Conservation (phyloP, 2,329 filamentous ascomycete genomes). For the Phyllosticta citriasiana region DNA sequence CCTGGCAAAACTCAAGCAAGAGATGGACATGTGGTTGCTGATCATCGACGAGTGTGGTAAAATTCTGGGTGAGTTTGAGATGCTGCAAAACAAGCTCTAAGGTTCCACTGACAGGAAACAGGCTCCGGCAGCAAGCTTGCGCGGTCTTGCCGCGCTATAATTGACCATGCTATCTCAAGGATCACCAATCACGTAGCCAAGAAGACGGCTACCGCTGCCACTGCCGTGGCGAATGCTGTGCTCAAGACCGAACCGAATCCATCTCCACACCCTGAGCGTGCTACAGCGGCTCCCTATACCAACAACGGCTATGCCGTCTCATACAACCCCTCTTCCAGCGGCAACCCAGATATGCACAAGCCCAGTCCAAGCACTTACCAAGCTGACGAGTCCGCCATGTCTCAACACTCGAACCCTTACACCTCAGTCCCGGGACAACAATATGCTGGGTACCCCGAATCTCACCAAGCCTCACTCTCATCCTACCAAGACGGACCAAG, state of each 20-base stretch:
- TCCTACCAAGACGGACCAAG: slow-evolving; percentile 16
- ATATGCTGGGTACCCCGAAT: slow-evolving; percentile 20
- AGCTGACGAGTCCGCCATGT: slow-evolving; percentile 4
- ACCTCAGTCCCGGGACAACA: slow-evolving; percentile 12
- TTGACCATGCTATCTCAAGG: slow-evolving; percentile 38
- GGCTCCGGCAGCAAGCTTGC: slow-evolving; percentile 40
- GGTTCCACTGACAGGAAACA: slow-evolving; percentile 15
- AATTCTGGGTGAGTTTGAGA: slow-evolving; percentile 53
- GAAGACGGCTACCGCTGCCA: slow-evolving; percentile 34
- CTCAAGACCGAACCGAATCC: slow-evolving; percentile 17
- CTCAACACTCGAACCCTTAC: slow-evolving; percentile 17
- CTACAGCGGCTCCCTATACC: slow-evolving; percentile 13
- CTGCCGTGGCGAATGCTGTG: slow-evolving; percentile 22
- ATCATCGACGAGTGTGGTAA: slow-evolving; percentile 57
- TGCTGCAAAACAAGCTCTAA: not conserved
- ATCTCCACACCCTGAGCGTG: slow-evolving; percentile 12
- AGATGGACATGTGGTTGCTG: slow-evolving; percentile 61
- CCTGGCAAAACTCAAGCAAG: slow-evolving; percentile 49
- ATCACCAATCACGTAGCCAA: slow-evolving; percentile 36
- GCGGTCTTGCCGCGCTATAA: slow-evolving; percentile 39
- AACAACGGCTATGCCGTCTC: slow-evolving; percentile 1
- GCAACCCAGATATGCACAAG: not conserved
- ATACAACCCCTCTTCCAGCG: not conserved
- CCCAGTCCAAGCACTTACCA: not conserved
- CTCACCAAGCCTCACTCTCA: slow-evolving; percentile 15